Evolutionary conservation across 106 monocot genomes (phyloP).

Genomic region (Iris macrosiphon): DNA sequence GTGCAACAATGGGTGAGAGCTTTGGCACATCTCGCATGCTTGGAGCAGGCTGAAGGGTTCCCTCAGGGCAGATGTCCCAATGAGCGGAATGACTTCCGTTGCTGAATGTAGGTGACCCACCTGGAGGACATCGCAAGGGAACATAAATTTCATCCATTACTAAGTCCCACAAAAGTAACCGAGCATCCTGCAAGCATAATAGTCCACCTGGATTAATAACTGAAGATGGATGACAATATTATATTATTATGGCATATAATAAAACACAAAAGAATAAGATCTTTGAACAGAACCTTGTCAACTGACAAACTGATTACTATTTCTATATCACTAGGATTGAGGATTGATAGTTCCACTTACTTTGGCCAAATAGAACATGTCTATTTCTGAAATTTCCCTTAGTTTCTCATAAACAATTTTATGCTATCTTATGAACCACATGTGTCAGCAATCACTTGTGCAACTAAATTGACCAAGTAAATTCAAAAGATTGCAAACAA

Average conservation of each 20-base stretch:
- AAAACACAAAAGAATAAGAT: neutral
- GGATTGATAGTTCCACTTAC: no score
- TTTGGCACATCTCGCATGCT: constrained; percentile 92
- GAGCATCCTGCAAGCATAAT: constrained; percentile 59
- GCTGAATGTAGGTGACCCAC: constrained; percentile 82
- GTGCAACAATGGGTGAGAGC: constrained; percentile 81
- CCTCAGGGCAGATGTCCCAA: constrained; percentile 60
- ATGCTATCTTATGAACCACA: no score
- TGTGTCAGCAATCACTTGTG: no score
- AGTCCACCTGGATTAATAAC: neutral
- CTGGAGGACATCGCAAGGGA: constrained; percentile 61
- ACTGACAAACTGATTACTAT: neutral
- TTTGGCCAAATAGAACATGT: no score
- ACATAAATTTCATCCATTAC: constrained; percentile 82
- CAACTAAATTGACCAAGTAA: no score
- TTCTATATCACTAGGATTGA: neutral
- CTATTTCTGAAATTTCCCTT: no score
- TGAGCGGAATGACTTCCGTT: constrained; percentile 60
- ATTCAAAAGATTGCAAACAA: no score
- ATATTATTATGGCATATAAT: neutral
- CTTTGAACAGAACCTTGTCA: neutral
- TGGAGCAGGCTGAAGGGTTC: constrained; percentile 79
- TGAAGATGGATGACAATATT: neutral
- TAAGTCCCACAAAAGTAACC: constrained; percentile 88
- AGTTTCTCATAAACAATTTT: no score